Evolutionary conservation across 768 basidiomycete genomes (phyloP).

Genomic region (Rhizopogon vinicolor): DNA sequence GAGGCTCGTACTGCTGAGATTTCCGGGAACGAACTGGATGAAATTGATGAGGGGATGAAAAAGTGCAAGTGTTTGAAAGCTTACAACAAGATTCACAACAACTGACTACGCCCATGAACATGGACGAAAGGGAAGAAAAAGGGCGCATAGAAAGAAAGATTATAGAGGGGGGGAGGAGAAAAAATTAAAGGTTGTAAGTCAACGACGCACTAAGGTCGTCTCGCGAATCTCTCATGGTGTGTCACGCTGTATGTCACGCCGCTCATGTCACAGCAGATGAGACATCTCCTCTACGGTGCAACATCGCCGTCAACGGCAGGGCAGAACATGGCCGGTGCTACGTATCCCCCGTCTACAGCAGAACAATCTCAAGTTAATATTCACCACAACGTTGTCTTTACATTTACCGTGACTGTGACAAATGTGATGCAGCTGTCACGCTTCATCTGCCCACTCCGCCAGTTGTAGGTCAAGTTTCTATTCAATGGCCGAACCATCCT

Average conservation of each 20-base stretch:
- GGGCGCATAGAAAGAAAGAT: background rate
- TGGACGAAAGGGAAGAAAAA: conserved; percentile 1
- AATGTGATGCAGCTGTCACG: background rate
- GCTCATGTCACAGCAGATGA: background rate
- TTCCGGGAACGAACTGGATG: conserved; percentile 70
- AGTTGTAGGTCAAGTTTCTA: conserved; percentile 23
- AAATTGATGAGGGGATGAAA: conserved; percentile 11
- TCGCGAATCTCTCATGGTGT: background rate
- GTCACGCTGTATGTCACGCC: background rate
- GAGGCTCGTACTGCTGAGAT: conserved; percentile 83
- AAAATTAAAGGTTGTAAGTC: conserved; percentile 14
- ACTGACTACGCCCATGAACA: conserved; percentile 70
- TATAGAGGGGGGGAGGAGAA: conserved; percentile 6
- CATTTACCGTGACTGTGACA: background rate
- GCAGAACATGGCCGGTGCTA: too few species aligned
- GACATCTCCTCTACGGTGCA: too few species aligned
- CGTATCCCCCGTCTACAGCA: conserved; percentile 14
- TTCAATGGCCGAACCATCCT: conserved; percentile 74
- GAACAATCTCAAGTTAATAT: conserved; percentile 3
- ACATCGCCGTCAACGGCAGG: too few species aligned
- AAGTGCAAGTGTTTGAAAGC: conserved; percentile 23
- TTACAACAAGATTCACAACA: conserved; percentile 83
- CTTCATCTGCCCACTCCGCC: background rate
- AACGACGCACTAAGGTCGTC: too few species aligned
- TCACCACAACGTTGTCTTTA: conserved; percentile 14